Conservation (phyloP, 2,329 filamentous ascomycete species). For the Botrytis pseudocinerea region DNA sequence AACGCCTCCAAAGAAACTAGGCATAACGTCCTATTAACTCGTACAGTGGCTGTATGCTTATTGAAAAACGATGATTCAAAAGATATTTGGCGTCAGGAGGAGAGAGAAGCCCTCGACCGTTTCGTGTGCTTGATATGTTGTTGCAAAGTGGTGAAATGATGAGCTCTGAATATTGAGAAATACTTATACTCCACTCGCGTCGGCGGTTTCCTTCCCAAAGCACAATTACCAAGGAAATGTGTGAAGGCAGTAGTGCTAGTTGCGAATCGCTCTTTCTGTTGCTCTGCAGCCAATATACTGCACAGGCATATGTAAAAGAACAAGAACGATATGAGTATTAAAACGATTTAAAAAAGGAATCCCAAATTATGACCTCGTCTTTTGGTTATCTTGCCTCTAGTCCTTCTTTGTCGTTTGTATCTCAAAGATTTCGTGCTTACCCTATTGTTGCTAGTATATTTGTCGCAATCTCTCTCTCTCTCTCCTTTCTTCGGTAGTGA, state of each 20-base stretch:
- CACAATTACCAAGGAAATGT: not conserved
- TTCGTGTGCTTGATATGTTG: not conserved
- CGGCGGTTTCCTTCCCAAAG: not conserved
- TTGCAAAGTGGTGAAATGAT: not conserved
- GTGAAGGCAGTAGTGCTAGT: not conserved
- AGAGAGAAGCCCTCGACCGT: not conserved
- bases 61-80: not conserved
- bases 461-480: slow-evolving; percentile 12
- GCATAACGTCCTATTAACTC: slow-evolving; percentile 34
- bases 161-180: slow-evolving; percentile 2
- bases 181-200: not conserved
- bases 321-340: not conserved
- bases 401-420: slow-evolving; percentile 1
- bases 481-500: slow-evolving; percentile 3
- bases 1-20: slow-evolving; percentile 38
- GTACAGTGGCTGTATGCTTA: not conserved
- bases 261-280: not conserved
- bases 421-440: not conserved
- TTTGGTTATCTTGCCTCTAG: slow-evolving; percentile 6
- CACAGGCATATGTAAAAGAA: not conserved
- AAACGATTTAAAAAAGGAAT: slow-evolving; percentile 1
- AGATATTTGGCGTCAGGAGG: not conserved
- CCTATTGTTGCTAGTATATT: slow-evolving; percentile 8
- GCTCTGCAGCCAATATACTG: not conserved
- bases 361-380: not conserved